phyloP scores from a whole-genome alignment of 202 grass and related monocot species.

The Zizania palustris region DNA sequence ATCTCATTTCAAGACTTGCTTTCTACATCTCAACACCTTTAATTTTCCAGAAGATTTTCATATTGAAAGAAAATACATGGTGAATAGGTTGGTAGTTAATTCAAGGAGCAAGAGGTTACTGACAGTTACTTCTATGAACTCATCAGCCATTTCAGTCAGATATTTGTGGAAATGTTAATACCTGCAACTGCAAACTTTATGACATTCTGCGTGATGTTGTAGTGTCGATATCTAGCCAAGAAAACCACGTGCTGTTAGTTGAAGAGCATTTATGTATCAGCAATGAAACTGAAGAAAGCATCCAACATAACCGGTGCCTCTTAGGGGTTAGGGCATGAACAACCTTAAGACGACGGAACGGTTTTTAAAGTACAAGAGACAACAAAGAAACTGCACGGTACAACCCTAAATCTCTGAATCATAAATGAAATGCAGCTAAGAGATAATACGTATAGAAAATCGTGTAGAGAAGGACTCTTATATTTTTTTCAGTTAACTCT shows the following conservation, averaged over 20 bases:
- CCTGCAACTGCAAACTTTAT: slow-evolving; percentile 20
- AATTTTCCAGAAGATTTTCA: slow-evolving; percentile 41
- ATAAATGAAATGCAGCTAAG: no score
- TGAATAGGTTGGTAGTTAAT: slow-evolving; percentile 36
- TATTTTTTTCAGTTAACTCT: no score
- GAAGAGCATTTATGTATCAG: not conserved
- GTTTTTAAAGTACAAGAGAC: no score
- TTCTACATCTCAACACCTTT: slow-evolving; percentile 28
- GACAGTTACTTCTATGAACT: slow-evolving; percentile 30
- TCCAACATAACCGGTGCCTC: not conserved
- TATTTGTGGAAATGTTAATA: not conserved
- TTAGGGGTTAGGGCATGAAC: no score
- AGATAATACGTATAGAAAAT: no score
- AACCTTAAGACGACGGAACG: no score
- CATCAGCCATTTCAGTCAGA: not conserved
- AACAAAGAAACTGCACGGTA: no score
- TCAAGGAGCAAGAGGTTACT: no score
- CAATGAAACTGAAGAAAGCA: not conserved
- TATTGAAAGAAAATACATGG: not conserved
- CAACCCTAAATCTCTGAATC: no score
- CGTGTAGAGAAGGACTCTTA: no score
- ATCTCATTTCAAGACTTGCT: slow-evolving; percentile 27
- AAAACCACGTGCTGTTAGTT: slow-evolving; percentile 11
- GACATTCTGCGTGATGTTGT: slow-evolving; percentile 38
- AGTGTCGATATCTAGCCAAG: slow-evolving; percentile 26